Percentiles rank a stretch among this genome's conserved stretches.
phyloP scores from a whole-genome alignment of 2,329 filamentous ascomycete genomes.

The Septoria linicola region DNA sequence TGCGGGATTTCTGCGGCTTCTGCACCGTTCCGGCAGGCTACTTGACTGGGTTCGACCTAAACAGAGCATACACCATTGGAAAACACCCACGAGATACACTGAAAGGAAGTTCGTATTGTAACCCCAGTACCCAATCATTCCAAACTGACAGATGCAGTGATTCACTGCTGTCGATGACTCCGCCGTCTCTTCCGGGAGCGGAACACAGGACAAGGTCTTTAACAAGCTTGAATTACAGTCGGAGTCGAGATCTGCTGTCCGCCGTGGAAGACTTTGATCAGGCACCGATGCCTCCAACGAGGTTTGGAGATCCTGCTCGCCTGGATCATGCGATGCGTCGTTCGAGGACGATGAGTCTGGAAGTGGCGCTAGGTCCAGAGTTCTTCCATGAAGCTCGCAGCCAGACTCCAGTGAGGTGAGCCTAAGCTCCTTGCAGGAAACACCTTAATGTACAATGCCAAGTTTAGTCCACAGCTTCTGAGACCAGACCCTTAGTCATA shows the following conservation, averaged over 20 bases:
- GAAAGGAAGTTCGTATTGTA: not conserved
- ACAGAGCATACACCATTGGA: conserved; percentile 4
- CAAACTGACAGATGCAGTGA: not conserved
- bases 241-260: not conserved
- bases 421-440: not conserved
- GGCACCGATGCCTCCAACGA: not conserved
- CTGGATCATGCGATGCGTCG: not conserved
- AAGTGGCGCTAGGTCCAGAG: conserved; percentile 1
- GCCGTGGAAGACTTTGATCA: not conserved
- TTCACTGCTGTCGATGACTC: not conserved
- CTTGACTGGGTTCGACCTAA: conserved; percentile 6
- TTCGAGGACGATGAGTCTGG: conserved; percentile 7
- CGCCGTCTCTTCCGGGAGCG: not conserved
- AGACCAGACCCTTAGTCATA: too few species aligned
- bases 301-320: not conserved
- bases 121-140: not conserved
- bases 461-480: too few species aligned
- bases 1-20: conserved; percentile 1
- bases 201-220: not conserved
- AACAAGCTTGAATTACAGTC: not conserved
- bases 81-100: not conserved
- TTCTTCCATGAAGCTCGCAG: conserved; percentile 6
- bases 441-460: too few species aligned
- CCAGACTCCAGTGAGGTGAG: not conserved
- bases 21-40: conserved; percentile 9